phyloP scores from a whole-genome alignment of 805 yeast species.

The Ogataea kodamae region DNA sequence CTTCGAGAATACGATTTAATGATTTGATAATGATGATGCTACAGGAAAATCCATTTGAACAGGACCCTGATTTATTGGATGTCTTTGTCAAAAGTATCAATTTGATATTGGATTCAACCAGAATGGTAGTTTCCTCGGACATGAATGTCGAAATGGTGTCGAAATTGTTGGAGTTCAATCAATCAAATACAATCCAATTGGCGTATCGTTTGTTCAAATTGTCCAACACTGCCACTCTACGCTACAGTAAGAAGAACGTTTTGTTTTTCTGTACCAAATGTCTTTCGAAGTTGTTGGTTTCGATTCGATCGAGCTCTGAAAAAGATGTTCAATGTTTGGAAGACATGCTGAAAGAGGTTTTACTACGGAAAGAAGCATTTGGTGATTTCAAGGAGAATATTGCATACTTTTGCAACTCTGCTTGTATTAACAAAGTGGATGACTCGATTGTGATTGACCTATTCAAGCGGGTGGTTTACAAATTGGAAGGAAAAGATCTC shows the following conservation, averaged over 20 bases:
- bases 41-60: conserved; percentile 15
- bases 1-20: conserved; percentile 41
- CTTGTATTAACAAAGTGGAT: conserved; percentile 14
- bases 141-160: conserved; percentile 25
- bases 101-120: conserved; percentile 15
- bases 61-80: conserved; percentile 23
- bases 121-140: conserved; percentile 24
- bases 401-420: conserved; percentile 30
- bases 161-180: conserved; percentile 3
- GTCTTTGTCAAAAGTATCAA: conserved; percentile 16
- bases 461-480: conserved; percentile 31
- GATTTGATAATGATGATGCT: conserved; percentile 34
- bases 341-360: conserved; percentile 24
- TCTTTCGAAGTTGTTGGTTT: conserved; percentile 21
- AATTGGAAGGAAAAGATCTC: conserved; percentile 37
- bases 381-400: conserved; percentile 30
- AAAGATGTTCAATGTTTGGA: conserved; percentile 4
- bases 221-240: conserved; percentile 22
- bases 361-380: conserved; percentile 28
- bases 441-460: conserved; percentile 26
- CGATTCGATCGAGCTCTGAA: conserved; percentile 4
- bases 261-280: conserved; percentile 25
- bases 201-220: conserved; percentile 20
- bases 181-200: conserved; percentile 3
- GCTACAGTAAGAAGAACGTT: conserved; percentile 27